Evolutionary conservation across 2,329 filamentous ascomycete genomes (phyloP), one percentile per base, ranked within the genome.

Genomic region (Phyllosticta paracitricarpa): DNA sequence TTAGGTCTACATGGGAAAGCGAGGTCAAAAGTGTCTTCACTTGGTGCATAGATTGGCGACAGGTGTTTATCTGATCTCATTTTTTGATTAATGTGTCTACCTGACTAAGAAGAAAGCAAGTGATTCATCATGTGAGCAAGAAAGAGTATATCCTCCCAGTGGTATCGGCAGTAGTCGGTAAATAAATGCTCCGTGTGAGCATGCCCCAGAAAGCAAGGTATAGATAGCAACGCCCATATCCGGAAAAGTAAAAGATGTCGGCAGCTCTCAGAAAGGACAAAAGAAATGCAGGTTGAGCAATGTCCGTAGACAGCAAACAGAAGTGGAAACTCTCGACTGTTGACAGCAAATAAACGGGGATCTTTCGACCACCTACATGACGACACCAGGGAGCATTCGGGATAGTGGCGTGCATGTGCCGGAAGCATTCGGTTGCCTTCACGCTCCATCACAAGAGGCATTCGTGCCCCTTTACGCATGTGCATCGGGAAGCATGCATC

Each of bases 401-500:
- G 5, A 30, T 30, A 6, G 28, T 30, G 2, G 6, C 6, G 28
- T 2, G 28, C 28, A 30, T 8, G 28, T 8, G 9, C 28, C 28
- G 9, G 14, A 48, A 48, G n/a, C 12, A 48, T 48, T 48, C 40
- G 2, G 7, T 14, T 17, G 5, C 17, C 2, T 48, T 17, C 40
- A n/a, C 40, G 40, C 3, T 5, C 6, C 6, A 48, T 17, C 40
- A 7, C 40, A 17, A 48, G 40, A 14, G 19, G 40, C n/a, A 17
- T n/a, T 48, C 14, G 14, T 7, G 12, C 2, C 14, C 14, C 40
- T 48, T 30, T 8, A 48, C 6, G 40, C 40, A n/a, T 5, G 40
- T 17, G n/a, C 40, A 4, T 12, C 17, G 4, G 57, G 61, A 7
- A 66, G 35, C 40, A 30, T 56, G 1, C 60, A 22, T 3, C 74